phyloP scores from a whole-genome alignment of 202 grass and related monocot genomes.

The Zizania palustris region DNA sequence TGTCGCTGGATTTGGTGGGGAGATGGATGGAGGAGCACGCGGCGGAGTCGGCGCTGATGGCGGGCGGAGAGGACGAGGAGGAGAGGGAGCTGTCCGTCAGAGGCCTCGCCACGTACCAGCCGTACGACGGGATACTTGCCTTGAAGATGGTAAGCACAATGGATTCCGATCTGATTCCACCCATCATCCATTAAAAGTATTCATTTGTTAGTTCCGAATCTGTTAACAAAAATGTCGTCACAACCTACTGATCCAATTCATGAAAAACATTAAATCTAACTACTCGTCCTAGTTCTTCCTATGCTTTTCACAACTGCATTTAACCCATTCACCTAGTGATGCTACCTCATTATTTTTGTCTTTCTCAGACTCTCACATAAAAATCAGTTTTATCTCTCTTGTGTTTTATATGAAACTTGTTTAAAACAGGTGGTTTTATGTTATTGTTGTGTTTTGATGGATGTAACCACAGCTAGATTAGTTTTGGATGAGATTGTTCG shows the following conservation, averaged over 20 bases:
- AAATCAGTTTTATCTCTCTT: not conserved
- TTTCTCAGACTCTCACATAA: not conserved
- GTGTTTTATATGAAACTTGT: not conserved
- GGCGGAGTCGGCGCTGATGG: constrained; percentile 42
- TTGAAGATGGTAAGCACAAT: constrained; percentile 87
- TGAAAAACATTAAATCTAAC: not conserved
- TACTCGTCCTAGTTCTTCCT: not conserved
- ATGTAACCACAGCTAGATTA: not conserved
- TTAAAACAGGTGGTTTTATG: not conserved
- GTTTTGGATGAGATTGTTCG: not conserved
- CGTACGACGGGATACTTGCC: constrained; percentile 74
- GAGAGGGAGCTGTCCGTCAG: constrained; percentile 62
- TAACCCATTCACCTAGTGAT: not conserved
- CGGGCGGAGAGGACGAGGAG: constrained; percentile 40
- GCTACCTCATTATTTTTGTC: not conserved
- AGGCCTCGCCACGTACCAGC: constrained; percentile 80
- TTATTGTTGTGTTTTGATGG: constrained; percentile 20
- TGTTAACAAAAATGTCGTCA: not conserved
- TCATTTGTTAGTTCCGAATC: not conserved
- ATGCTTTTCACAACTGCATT: not conserved
- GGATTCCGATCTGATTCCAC: constrained; percentile 20
- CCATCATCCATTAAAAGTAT: not conserved
- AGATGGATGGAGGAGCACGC: constrained; percentile 71
- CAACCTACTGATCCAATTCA: constrained; percentile 1
- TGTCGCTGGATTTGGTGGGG: constrained; percentile 89